Evolutionary conservation across 768 basidiomycete genomes (phyloP), one percentile per base, ranked within the genome.

Genomic region (Tylopilus subfusipes): DNA sequence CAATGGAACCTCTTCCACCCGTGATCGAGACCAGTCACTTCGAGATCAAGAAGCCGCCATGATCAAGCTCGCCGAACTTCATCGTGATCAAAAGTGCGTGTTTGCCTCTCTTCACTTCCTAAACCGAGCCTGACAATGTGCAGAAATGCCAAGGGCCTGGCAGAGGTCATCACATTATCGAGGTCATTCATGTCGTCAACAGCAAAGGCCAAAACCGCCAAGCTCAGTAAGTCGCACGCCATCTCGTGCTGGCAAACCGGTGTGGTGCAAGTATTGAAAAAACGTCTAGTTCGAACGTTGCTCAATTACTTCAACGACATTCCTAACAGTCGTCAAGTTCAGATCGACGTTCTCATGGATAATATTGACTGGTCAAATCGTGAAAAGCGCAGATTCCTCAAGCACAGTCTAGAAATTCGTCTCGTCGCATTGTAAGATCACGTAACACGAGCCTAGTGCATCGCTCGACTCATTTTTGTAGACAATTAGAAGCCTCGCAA

Each of bases 201-300:
- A 0, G 95, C 95, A 16, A 98, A 98, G 72, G 95, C 94, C 2
- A 97, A 98, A 73, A 97, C 96, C 0, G 94, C 94, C 3, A 96
- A 96, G 74, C 83, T 98, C 59, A 96, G 93, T 93, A 57, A 62
- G 55, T 46, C 25, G 21, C 16, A 30, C 40, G 38, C 29, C 4
- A 11, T 44, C 22, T 18, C 47, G 25, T 22, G 4, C 45, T 24
- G 1, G 44, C 18, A n/a, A 2, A 0, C 13, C 22, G 9, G 8
- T 22, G 10, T 48, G 21, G 11, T 22, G 21, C 39, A 25, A 45
- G 18, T 33, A 4, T 49, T 47, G 12, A 56, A 43, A 45, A 21
- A 22, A 12, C 43, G 1, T 57, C 22, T 58, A 97, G 94, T 98
- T 73, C 86, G 96, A 40, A 96, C 94, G 13, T 80, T 99, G 42